Conservation (phyloP, 768 basidiomycete genomes). For the Suillus brevipes region DNA sequence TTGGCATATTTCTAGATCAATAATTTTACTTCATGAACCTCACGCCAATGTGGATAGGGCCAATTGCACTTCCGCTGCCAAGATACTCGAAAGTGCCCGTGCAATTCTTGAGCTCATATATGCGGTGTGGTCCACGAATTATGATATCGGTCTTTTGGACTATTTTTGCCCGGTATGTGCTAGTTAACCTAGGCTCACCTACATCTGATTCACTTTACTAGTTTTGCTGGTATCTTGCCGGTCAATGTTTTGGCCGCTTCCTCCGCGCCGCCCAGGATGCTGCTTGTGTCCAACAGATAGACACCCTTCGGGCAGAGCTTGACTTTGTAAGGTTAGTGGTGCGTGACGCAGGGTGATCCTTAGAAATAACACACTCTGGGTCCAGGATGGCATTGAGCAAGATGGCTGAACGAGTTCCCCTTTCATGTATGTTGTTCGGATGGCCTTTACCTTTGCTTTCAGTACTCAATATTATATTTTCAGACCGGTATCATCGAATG, state of each 20-base stretch:
- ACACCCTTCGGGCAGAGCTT: slow-evolving; percentile 60
- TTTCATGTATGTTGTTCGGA: slow-evolving; percentile 46
- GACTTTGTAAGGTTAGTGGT: slow-evolving; percentile 63
- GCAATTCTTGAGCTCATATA: slow-evolving; percentile 68
- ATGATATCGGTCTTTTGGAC: slow-evolving; percentile 68
- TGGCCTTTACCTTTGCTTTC: background rate
- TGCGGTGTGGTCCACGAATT: slow-evolving; percentile 66
- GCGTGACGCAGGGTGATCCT: background rate
- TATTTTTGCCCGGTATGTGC: slow-evolving; percentile 63
- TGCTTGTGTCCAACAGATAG: slow-evolving; percentile 55
- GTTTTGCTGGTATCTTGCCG: slow-evolving; percentile 72
- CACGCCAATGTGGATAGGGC: slow-evolving; percentile 60
- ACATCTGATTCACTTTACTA: slow-evolving; percentile 22
- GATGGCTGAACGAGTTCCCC: slow-evolving; percentile 66
- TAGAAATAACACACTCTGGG: background rate
- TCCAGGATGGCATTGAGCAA: slow-evolving; percentile 56
- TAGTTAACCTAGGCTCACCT: background rate
- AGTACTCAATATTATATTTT: background rate
- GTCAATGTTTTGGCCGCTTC: slow-evolving; percentile 66
- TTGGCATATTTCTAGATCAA: slow-evolving; percentile 44
- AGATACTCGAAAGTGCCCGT: slow-evolving; percentile 66
- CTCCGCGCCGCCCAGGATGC: slow-evolving; percentile 61
- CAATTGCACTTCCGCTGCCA: slow-evolving; percentile 68
- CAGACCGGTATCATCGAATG: slow-evolving; percentile 27
- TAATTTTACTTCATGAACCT: slow-evolving; percentile 73